Conservation (phyloP, 2,329 filamentous ascomycete species). For the Phoma herbarum region DNA sequence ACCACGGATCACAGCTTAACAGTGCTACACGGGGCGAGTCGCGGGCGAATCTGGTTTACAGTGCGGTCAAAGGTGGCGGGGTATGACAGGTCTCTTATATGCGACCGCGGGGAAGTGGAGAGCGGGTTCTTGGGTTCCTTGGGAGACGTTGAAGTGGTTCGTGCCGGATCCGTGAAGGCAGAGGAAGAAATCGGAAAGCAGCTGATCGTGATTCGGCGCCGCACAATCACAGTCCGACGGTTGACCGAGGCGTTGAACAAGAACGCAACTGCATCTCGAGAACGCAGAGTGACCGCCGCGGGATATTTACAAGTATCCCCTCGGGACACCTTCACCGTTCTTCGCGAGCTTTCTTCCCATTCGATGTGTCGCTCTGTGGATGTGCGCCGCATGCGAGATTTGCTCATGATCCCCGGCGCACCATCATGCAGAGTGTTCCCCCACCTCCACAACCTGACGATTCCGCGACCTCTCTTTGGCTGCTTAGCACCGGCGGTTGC, state of each 20-base stretch:
- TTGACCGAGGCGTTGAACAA: conserved; percentile 18
- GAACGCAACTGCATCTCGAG: conserved; percentile 8
- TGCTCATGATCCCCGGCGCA: conserved; percentile 30
- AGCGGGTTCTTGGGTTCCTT: conserved; percentile 21
- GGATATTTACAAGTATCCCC: neutral
- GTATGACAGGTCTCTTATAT: conserved; percentile 22
- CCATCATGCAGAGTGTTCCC: conserved; percentile 27
- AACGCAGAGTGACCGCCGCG: neutral
- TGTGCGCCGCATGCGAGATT: conserved; percentile 39
- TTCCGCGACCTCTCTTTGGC: conserved; percentile 21
- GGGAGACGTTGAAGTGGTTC: conserved; percentile 21
- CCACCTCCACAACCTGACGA: conserved; percentile 23
- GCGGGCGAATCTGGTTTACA: conserved; percentile 4
- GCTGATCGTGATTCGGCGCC: conserved; percentile 30
- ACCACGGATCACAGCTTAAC: conserved; percentile 13
- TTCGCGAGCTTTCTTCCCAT: conserved; percentile 19
- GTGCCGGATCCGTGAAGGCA: conserved; percentile 28
- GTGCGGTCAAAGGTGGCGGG: conserved; percentile 20
- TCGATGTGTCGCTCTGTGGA: conserved; percentile 21
- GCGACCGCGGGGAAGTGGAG: conserved; percentile 26
- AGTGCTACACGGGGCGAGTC: conserved; percentile 5
- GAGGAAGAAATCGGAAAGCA: conserved; percentile 46
- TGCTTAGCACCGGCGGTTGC: conserved; percentile 19
- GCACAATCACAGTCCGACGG: conserved; percentile 14
- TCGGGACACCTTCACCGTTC: conserved; percentile 4